Conservation (phyloP, 495 filamentous ascomycete genomes). For the Penicillium taxi region DNA sequence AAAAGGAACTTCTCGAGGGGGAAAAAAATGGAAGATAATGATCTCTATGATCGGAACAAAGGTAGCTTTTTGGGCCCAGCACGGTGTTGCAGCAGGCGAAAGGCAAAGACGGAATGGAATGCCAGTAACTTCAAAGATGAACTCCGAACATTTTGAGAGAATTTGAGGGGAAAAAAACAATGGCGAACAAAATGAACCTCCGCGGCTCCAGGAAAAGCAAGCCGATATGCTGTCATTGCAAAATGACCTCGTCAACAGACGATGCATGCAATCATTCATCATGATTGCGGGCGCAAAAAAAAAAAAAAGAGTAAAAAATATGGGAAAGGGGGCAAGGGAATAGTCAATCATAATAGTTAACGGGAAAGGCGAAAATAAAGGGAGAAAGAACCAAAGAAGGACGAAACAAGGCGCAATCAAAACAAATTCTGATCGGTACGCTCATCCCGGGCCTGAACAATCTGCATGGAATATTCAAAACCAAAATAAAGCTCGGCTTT, state of each 20-base stretch:
- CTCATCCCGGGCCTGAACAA: too few species aligned
- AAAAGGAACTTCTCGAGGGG: too few species aligned
- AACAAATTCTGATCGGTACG: too few species aligned
- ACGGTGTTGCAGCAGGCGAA: slow-evolving; percentile 27
- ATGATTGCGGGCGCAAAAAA: slow-evolving; percentile 13
- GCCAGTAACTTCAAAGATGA: slow-evolving; percentile 2
- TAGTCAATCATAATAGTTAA: too few species aligned
- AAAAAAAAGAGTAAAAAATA: slow-evolving; percentile 10
- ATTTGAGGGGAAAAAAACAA: too few species aligned
- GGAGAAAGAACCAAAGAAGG: too few species aligned
- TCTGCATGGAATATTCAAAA: too few species aligned
- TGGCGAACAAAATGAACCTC: too few species aligned
- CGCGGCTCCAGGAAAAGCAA: slow-evolving; percentile 13
- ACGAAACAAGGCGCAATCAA: too few species aligned
- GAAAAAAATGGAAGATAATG: slow-evolving; percentile 12
- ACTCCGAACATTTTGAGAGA: too few species aligned
- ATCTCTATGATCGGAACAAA: slow-evolving; percentile 31
- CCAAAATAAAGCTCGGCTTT: not conserved
- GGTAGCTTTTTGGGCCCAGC: slow-evolving; percentile 24
- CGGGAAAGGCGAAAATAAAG: too few species aligned
- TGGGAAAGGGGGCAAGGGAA: slow-evolving; percentile 1
- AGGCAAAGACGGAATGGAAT: not conserved
- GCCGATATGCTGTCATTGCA: slow-evolving; percentile 13
- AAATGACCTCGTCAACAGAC: slow-evolving; percentile 11
- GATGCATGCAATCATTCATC: slow-evolving; percentile 24